Evolutionary conservation across 805 yeast species (phyloP), one percentile per base, ranked within the genome.

Genomic region (Metschnikowia matae): DNA sequence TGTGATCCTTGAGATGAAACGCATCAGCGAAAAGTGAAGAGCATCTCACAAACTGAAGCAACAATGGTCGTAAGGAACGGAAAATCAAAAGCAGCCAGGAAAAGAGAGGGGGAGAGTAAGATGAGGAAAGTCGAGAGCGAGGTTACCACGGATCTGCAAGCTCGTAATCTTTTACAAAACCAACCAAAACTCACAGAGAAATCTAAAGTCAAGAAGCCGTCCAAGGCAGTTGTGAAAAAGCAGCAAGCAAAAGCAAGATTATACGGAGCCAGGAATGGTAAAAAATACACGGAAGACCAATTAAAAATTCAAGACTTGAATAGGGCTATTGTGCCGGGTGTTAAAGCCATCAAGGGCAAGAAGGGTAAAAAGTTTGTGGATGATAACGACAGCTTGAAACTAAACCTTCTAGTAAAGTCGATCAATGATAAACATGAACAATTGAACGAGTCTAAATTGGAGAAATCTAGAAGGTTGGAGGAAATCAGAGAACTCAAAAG

Each of bases 401-500:
- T 89, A 70, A 80, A 79, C 55, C 77, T 95, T 66, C 75, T 92
- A 52, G 82, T 91, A 47, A 85, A 83, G 56, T 81, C 85, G 32
- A 89, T 94, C 49, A 90, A 89, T 60, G 96, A 90, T 63, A 81
- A 84, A 53, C 77, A 83, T 56, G 97, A 92, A 54, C 78, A 80
- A 40, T 79, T 82, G 7, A 84, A 85, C 59, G 96, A 91, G 62
- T 86, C 96, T 58, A 94, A 90, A 68, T 74, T 94, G 50, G 99
- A 92, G 64, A 89, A 88, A 63, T 84, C 96, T 0, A 82, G 88
- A 63, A 84, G 96, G 67, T 75, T 94, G 44, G 97, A 92, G 67
- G 96, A 88, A 59, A 81, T 92, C 52, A 79, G 99, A 62, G 96
- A 89, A 40, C 73, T 89, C 56, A 89, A 87, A 72, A 82, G 89